Evolutionary conservation across 192 early-diverging fungal species (phyloP).

Genomic region (Physocladia obscura): DNA sequence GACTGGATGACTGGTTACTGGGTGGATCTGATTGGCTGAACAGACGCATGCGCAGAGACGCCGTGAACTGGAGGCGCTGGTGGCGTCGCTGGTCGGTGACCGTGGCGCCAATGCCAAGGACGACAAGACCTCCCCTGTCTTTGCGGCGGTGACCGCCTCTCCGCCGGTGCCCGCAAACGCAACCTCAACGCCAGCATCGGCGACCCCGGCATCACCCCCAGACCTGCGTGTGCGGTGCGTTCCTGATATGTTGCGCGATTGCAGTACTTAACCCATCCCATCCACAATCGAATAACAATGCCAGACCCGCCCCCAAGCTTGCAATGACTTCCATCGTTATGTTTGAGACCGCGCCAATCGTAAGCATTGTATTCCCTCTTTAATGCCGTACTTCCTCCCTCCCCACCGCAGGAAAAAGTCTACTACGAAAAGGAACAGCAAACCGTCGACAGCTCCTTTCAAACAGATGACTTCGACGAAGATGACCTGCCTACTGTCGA

Average conservation of each 20-base stretch:
- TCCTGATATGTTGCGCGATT: too few species aligned
- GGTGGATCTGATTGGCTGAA: neutral
- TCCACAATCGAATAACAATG: too few species aligned
- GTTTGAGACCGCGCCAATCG: slow-evolving; percentile 84
- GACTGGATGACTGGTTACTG: neutral
- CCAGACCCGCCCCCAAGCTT: slow-evolving; percentile 60
- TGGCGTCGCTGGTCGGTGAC: slow-evolving; percentile 80
- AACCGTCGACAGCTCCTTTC: slow-evolving; percentile 35
- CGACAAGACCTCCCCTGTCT: neutral
- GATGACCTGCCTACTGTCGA: slow-evolving; percentile 23
- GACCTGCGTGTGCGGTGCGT: too few species aligned
- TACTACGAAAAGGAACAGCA: slow-evolving; percentile 84
- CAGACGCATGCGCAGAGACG: slow-evolving; percentile 38
- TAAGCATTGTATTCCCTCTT: slow-evolving; percentile 26
- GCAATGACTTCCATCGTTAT: slow-evolving; percentile 71
- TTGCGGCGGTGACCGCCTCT: too few species aligned
- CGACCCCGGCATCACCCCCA: too few species aligned
- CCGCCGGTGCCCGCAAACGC: too few species aligned
- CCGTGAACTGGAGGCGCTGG: slow-evolving; percentile 83
- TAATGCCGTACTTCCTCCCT: too few species aligned
- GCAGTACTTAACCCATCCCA: too few species aligned
- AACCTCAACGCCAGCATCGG: too few species aligned
- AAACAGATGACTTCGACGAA: slow-evolving; percentile 40
- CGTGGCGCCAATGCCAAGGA: slow-evolving; percentile 31
- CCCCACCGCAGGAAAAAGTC: slow-evolving; percentile 63